phyloP scores from a whole-genome alignment of 1,284 basidiomycete species.

The Ceratobasidium sp. region DNA sequence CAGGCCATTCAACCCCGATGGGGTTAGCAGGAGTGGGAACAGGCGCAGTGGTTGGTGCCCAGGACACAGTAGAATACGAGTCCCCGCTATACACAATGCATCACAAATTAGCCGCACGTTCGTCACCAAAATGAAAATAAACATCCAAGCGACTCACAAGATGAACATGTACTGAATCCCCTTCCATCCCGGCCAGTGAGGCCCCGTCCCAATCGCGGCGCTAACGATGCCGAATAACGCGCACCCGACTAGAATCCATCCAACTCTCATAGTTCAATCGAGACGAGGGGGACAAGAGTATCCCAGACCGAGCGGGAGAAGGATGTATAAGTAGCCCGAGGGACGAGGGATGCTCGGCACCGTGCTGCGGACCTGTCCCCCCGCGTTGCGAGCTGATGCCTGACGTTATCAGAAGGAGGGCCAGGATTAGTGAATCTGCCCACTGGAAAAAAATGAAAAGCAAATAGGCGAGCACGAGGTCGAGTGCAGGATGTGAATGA shows the following conservation, averaged over 20 bases:
- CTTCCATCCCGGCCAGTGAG: slow-evolving; percentile 13
- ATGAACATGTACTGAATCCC: slow-evolving; percentile 27
- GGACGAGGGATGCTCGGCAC: background rate
- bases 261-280: background rate
- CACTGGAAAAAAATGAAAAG: no score
- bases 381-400: background rate
- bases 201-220: slow-evolving; percentile 15
- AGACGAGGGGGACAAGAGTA: background rate
- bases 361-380: slow-evolving; percentile 22
- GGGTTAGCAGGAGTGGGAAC: slow-evolving; percentile 8
- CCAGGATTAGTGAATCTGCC: no score
- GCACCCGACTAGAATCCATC: background rate
- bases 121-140: background rate
- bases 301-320: background rate
- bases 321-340: slow-evolving; percentile 2
- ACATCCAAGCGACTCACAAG: background rate
- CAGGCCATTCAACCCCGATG: slow-evolving; percentile 18
- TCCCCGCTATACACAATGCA: background rate
- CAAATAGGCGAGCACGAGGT: no score
- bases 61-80: slow-evolving; percentile 29
- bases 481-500: no score
- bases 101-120: background rate
- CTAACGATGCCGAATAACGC: background rate
- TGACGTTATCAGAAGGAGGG: slow-evolving; percentile 15
- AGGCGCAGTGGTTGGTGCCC: slow-evolving; percentile 2